A percentile compares a stretch with the other conserved stretches of the same genome.
phyloP scores from a whole-genome alignment of 2,329 filamentous ascomycete genomes.

The Colletotrichum tropicale region DNA sequence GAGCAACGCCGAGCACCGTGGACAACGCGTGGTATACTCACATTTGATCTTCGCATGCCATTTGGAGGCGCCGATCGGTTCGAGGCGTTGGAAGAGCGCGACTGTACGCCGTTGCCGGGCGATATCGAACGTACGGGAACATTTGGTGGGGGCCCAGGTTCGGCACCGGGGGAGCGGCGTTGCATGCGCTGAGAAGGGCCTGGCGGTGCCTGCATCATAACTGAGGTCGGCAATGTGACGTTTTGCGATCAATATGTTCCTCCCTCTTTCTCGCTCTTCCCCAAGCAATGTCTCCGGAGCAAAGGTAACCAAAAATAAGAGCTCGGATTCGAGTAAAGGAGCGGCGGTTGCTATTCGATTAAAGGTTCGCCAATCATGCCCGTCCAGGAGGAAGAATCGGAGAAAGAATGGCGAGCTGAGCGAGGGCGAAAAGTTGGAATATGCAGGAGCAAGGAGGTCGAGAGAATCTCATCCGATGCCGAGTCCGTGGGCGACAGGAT shows the following conservation, averaged over 20 bases:
- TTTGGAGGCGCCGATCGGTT: constrained; percentile 56
- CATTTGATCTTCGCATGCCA: constrained; percentile 58
- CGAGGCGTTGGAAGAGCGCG: constrained; percentile 70
- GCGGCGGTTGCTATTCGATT: neutral
- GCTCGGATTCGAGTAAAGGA: neutral
- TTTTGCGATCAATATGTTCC: neutral
- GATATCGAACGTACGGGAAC: constrained; percentile 64
- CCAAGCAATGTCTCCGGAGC: neutral
- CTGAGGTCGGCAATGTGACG: neutral
- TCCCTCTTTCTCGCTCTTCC: constrained; percentile 6
- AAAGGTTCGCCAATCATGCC: neutral
- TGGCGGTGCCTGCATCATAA: constrained; percentile 56
- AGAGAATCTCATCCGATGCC: neutral
- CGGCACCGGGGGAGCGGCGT: constrained; percentile 67
- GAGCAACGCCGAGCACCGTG: neutral
- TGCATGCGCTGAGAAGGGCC: constrained; percentile 60
- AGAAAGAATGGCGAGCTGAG: neutral
- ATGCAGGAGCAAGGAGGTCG: neutral
- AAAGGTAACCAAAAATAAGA: neutral
- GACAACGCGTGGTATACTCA: constrained; percentile 44
- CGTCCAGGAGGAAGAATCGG: neutral
- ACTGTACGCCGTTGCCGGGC: constrained; percentile 60
- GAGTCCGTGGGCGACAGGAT: neutral
- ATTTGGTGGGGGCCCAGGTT: constrained; percentile 62
- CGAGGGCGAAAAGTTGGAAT: neutral